Base-by-base conservation (phyloP, 1,284 basidiomycete species). In the Abortiporus biennis region DNA sequence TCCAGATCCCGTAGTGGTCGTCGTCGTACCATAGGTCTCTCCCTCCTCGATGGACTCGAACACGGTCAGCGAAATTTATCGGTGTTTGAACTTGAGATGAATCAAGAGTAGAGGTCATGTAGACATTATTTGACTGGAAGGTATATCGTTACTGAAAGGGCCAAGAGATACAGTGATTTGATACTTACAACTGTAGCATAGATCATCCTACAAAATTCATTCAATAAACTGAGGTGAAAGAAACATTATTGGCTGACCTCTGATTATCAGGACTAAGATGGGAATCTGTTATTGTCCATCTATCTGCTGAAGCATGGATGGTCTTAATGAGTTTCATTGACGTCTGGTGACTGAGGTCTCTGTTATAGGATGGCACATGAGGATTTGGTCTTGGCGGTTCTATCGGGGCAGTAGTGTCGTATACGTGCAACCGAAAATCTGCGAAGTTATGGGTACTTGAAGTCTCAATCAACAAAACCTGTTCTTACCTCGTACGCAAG, bases 261-360 rank as follows among this genome's bases (percentile, higher is more conserved):
- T 93, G 80, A 47, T 96, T 98, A 58, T 94, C 85, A 3, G 87
- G 87, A 47, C 88, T 92, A 8, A 96, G 69, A 61, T 97, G 92
- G 11, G 92, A 92, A 63, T 99, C 95, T 2, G 93, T 95, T 43
- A 96, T 86, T 0, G 93, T 95, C 93, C 93, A 96, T 24, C 77
- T 69, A 6, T 86, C 86, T 24, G 77, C 69, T 40, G 75, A 66
- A 1, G 90, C 93, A 55, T 80, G 73, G 38, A 95, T 86, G 0
- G 78, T 79, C 61, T 93, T 92, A 52, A 83, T 75, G 25, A 84
- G 67, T 49, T 81, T 81, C 74, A 95, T 76, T 15, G 74, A 81
- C 0, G 85, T 82, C 46, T 74, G 57, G 34, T 87, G 71, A 34
- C 71, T 68, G 13, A 58, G 55, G 38, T 67, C 62, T 11, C 45